Conservation (phyloP, 345 rosid species). For the Dipteronia sinensis region DNA sequence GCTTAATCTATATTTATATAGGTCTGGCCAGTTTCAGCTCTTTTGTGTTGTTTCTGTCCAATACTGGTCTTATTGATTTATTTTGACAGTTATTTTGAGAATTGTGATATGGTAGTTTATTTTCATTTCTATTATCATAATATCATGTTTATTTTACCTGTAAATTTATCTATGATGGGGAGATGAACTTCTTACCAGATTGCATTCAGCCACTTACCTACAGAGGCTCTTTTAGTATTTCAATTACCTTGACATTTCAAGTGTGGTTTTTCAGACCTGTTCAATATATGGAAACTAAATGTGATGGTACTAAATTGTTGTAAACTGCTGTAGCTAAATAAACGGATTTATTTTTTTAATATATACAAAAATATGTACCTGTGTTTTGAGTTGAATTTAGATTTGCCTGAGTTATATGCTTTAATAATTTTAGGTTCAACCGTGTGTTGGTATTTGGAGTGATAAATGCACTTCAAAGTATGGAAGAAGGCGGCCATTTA, state of each 20-base stretch:
- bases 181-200: neutral
- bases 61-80: neutral
- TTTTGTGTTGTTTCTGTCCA: neutral
- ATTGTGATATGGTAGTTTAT: neutral
- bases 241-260: neutral
- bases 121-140: neutral
- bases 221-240: neutral
- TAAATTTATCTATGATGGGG: neutral
- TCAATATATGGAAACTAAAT: neutral
- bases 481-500: slow-evolving; percentile 92
- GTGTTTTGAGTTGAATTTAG: slow-evolving; percentile 5
- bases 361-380: neutral
- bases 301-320: slow-evolving; percentile 11
- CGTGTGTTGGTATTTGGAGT: slow-evolving; percentile 98
- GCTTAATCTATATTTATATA: neutral
- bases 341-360: neutral
- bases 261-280: neutral
- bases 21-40: neutral
- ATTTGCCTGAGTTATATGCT: slow-evolving; percentile 17
- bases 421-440: slow-evolving; percentile 76
- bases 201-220: neutral
- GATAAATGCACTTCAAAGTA: slow-evolving; percentile 89
- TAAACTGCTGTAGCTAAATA: neutral
- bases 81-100: neutral
- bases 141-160: neutral